Evolutionary conservation across 306 rosid genomes (phyloP).

Genomic region (Vigna angularis): DNA sequence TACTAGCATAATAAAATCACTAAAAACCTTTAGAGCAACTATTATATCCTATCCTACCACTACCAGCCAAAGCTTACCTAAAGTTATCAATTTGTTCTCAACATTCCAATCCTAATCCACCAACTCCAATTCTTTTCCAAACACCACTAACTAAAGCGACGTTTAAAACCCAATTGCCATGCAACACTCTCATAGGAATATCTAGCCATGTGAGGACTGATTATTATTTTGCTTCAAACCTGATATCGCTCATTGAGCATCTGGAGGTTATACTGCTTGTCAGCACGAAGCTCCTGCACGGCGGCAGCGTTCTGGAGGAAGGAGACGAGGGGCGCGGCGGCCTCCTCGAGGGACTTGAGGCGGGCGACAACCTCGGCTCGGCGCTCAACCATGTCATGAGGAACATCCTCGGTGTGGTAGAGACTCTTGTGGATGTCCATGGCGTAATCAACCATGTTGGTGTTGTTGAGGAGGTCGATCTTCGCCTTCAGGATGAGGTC

Average conservation of each 20-base stretch:
- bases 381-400: conserved; percentile 63
- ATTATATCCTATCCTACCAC: neutral
- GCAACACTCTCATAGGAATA: no score
- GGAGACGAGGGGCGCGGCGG: conserved; percentile 85
- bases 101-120: neutral
- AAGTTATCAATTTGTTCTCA: neutral
- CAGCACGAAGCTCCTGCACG: conserved; percentile 86
- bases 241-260: conserved; percentile 91
- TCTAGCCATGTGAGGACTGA: no score
- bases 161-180: no score
- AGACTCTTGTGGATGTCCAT: conserved; percentile 95
- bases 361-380: conserved; percentile 45
- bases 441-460: conserved; percentile 96
- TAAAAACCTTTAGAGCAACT: neutral
- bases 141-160: neutral
- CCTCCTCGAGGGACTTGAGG: conserved; percentile 59
- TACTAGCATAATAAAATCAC: neutral
- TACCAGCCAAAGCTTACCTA: neutral
- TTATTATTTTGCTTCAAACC: conserved; percentile 47
- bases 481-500: conserved; percentile 85
- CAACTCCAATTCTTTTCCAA: neutral
- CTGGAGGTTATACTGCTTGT: conserved; percentile 89
- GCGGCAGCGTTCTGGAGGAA: conserved; percentile 83
- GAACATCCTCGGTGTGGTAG: conserved; percentile 88
- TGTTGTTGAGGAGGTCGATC: conserved; percentile 87